phyloP scores from a whole-genome alignment of 306 rosid species.

The Arachis stenosperma region DNA sequence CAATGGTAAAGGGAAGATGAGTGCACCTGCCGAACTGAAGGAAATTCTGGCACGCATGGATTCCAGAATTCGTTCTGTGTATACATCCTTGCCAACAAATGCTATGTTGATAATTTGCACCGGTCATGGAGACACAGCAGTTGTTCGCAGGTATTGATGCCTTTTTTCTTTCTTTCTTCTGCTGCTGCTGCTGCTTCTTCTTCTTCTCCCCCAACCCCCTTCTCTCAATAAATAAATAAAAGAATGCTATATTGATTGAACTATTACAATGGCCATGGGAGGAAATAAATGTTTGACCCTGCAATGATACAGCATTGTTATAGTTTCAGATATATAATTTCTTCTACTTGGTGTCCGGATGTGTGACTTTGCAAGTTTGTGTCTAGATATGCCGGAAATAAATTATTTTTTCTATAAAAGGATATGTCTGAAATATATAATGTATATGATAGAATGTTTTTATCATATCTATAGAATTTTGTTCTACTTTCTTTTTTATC shows the following conservation, averaged over 20 bases:
- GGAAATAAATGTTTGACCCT: conserved; percentile 8
- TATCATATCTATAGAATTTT: conserved; percentile 7
- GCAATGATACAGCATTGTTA: not conserved
- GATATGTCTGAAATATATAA: no score
- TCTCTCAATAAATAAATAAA: no score
- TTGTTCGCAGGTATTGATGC: conserved; percentile 77
- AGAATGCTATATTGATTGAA: conserved; percentile 12
- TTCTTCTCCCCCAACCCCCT: no score
- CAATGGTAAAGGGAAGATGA: conserved; percentile 55
- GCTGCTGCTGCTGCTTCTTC: no score
- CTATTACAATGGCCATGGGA: not conserved
- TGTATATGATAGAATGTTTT: conserved; percentile 8
- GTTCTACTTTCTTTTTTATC: not conserved
- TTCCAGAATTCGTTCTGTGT: conserved; percentile 61
- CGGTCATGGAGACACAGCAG: conserved; percentile 92
- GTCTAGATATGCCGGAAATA: not conserved
- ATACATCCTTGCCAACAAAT: conserved; percentile 66
- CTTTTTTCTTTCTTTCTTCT: conserved; percentile 3
- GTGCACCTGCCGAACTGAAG: conserved; percentile 60
- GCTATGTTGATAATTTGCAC: conserved; percentile 91
- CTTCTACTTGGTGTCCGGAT: not conserved
- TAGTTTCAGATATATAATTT: not conserved
- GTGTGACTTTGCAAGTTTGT: not conserved
- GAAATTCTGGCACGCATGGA: conserved; percentile 78
- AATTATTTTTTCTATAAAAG: not conserved